Conservation (phyloP, 2,329 filamentous ascomycete species). For the Pestalotiopsis sp. region DNA sequence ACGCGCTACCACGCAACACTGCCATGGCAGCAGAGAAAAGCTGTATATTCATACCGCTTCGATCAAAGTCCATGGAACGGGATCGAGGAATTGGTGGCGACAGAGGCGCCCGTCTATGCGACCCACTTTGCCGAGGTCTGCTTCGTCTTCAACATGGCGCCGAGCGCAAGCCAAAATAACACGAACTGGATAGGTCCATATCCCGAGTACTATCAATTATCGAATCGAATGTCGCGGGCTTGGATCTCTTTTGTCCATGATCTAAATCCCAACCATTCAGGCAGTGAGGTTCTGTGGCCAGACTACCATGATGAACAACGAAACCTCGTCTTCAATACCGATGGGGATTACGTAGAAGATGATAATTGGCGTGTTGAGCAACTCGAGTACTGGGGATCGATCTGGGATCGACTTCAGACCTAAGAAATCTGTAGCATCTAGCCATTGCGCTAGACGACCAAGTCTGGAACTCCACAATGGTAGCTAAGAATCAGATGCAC, state of each 20-base stretch:
- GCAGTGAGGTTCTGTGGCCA: background rate
- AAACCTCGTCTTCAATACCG: background rate
- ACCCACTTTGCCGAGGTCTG: background rate
- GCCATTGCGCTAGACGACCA: too few relatives aligned
- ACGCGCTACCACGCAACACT: background rate
- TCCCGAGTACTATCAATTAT: constrained; percentile 3
- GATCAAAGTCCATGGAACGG: constrained; percentile 2
- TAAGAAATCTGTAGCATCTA: background rate
- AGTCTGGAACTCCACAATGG: too few relatives aligned
- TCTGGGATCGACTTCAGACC: background rate
- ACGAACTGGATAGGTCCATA: constrained; percentile 2
- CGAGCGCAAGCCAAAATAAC: background rate
- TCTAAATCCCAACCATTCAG: background rate
- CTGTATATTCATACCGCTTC: background rate
- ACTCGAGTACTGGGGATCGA: background rate
- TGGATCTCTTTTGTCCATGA: constrained; percentile 8
- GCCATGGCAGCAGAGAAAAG: background rate
- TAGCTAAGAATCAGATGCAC: too few relatives aligned
- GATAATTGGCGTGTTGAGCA: background rate
- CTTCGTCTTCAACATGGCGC: constrained; percentile 1
- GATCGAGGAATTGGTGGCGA: background rate
- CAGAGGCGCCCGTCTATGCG: background rate
- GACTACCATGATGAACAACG: background rate
- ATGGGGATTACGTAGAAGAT: background rate
- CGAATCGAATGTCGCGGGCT: background rate